Conservation (phyloP, 306 rosid genomes). For the Cucumis sativus region DNA sequence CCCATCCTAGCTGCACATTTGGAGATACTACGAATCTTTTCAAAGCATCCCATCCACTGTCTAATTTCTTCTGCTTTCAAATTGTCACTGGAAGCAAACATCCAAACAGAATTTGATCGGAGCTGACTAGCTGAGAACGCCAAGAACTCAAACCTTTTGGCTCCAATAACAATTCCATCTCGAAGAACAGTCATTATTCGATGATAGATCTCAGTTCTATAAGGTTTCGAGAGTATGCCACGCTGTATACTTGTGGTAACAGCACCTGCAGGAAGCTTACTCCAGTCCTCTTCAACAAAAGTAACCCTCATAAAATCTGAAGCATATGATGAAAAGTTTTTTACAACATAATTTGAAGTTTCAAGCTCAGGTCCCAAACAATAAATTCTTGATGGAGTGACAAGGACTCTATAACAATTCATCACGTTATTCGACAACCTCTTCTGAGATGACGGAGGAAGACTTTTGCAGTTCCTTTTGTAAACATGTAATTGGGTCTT, state of each 20-base stretch:
- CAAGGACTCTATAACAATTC: slow-evolving; percentile 81
- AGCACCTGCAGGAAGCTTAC: slow-evolving; percentile 61
- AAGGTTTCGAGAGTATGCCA: slow-evolving; percentile 50
- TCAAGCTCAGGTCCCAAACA: slow-evolving; percentile 95
- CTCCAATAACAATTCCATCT: slow-evolving; percentile 75
- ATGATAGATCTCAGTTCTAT: slow-evolving; percentile 46
- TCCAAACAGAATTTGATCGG: slow-evolving; percentile 80
- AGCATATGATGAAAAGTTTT: slow-evolving; percentile 56
- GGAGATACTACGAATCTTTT: slow-evolving; percentile 64
- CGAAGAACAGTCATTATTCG: slow-evolving; percentile 62
- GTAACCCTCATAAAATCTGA: slow-evolving; percentile 79
- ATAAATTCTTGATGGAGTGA: slow-evolving; percentile 74
- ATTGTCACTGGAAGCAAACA: slow-evolving; percentile 82
- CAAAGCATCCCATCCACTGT: slow-evolving; percentile 96
- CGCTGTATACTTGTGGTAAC: slow-evolving; percentile 41
- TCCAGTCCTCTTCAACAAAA: slow-evolving; percentile 93
- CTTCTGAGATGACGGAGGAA: slow-evolving; percentile 25
- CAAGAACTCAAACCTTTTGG: slow-evolving; percentile 69
- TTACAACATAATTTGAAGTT: slow-evolving; percentile 81
- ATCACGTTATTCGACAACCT: slow-evolving; percentile 45
- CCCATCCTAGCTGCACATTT: slow-evolving; percentile 99
- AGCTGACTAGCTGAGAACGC: slow-evolving; percentile 98
- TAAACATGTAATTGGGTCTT: slow-evolving; percentile 37
- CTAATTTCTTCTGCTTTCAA: slow-evolving; percentile 74
- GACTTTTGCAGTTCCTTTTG: slow-evolving; percentile 18